Percentiles rank a stretch among this genome's conserved stretches.
Conservation (phyloP, 2,329 filamentous ascomycete genomes). For the Clarireedia sp. region DNA sequence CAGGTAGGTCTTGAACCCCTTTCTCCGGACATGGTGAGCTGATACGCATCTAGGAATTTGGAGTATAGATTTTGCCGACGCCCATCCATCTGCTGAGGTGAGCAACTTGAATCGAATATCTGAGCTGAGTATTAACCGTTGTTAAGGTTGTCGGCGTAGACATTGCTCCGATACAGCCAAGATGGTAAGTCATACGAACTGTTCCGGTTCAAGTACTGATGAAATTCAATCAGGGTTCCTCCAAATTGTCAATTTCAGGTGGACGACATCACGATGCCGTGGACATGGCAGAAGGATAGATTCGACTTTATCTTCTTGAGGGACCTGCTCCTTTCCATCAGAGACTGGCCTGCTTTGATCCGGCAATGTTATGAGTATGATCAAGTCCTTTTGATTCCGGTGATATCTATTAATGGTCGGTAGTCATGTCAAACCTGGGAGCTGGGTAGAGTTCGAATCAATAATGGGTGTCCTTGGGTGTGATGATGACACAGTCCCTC, state of each 20-base stretch:
- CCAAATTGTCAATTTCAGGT: constrained; percentile 27
- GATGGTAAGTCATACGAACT: constrained; percentile 11
- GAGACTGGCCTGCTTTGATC: neutral
- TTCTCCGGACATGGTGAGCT: constrained; percentile 22
- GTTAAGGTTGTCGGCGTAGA: constrained; percentile 18
- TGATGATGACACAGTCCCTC: constrained; percentile 11
- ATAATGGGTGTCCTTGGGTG: neutral
- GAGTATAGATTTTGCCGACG: constrained; percentile 23
- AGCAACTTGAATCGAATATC: constrained; percentile 21
- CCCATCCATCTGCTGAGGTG: constrained; percentile 28
- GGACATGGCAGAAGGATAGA: constrained; percentile 19
- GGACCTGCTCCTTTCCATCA: neutral
- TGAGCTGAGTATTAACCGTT: neutral
- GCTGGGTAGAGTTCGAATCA: neutral
- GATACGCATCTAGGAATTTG: constrained; percentile 15
- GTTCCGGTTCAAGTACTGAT: neutral
- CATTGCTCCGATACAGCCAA: constrained; percentile 22
- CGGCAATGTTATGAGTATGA: constrained; percentile 6
- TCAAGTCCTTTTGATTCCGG: neutral
- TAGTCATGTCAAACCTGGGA: constrained; percentile 25
- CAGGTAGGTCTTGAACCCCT: neutral
- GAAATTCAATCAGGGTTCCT: constrained; percentile 13
- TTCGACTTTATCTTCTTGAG: constrained; percentile 1
- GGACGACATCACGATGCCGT: constrained; percentile 28
- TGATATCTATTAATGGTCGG: neutral